Evolutionary conservation across 2,329 filamentous ascomycete genomes (phyloP), one percentile per base, ranked within the genome.

Genomic region (Colletotrichum australisinense): DNA sequence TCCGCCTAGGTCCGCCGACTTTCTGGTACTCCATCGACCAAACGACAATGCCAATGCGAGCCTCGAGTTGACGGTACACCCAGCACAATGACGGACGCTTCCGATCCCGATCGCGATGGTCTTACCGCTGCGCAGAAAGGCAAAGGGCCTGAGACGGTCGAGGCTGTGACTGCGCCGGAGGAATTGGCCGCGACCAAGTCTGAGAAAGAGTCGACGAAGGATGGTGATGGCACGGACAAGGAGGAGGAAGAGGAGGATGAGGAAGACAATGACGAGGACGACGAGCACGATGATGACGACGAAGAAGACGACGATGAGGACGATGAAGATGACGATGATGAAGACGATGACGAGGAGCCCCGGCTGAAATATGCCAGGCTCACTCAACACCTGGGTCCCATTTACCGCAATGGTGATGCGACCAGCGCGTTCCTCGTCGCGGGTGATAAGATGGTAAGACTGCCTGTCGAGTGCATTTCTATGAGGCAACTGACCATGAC

Each of bases 331-430:
- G 93, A 95, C 0, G 93, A 94, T 0, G 92, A 93, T 0, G 94
- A 97, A 0, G 94, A 95, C 0, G 95, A 97, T 3, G 95, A 98
- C 6, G 96, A 98, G 22, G 96, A 98, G 83, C 97, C 97, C 32
- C 93, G 93, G 79, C 90, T 99, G 78, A 99, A 99, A 84, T 98
- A 98, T 82, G 93, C 93, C 63, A 93, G 95, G 62, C 85, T 98
- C 77, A 98, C 97, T 8, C 93, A 92, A 74, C 92, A 93, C 78
- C 85, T 99, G 74, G 91, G 89, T 30, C 87, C 93, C 56, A 90
- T 98, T 42, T 99, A 99, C 85, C 92, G 95, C 72, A 98, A 97
- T 85, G 95, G 95, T 77, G 97, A 99, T 88, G 94, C 95, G 77
- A 98, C 96, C 30, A 98, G 95, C 83, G 88, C 94, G 9, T 98